Conservation (phyloP, 2,329 filamentous ascomycete species). For the Beauveria varroae region DNA sequence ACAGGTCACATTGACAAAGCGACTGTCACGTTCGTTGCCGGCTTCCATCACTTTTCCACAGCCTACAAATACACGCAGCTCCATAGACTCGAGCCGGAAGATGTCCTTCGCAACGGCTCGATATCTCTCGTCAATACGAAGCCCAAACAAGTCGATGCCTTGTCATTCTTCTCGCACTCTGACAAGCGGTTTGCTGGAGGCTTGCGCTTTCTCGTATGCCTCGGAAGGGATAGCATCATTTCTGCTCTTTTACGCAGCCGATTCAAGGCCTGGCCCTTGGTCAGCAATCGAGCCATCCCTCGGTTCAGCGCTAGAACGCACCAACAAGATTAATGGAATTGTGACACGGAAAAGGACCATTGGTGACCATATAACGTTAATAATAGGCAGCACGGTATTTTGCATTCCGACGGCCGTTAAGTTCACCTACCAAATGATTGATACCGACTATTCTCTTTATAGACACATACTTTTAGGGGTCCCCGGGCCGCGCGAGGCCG, state of each 20-base stretch:
- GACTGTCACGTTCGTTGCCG: constrained; percentile 40
- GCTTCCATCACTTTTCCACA: constrained; percentile 50
- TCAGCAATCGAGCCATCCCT: constrained; percentile 56
- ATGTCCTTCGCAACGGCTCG: constrained; percentile 43
- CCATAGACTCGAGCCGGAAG: constrained; percentile 39
- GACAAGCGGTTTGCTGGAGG: constrained; percentile 56
- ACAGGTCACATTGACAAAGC: constrained; percentile 32
- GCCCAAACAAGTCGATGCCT: constrained; percentile 39
- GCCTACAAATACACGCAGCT: constrained; percentile 57
- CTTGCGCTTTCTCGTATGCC: constrained; percentile 61
- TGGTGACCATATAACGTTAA: constrained; percentile 17
- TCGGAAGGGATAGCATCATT: constrained; percentile 59
- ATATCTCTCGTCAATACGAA: constrained; percentile 36
- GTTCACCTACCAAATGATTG: constrained; percentile 56
- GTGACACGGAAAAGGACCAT: constrained; percentile 60
- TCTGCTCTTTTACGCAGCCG: constrained; percentile 48
- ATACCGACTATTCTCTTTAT: constrained; percentile 58
- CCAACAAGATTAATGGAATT: constrained; percentile 51
- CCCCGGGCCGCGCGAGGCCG: constrained; percentile 26
- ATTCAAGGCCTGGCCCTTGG: constrained; percentile 45
- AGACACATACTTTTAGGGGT: constrained; percentile 46
- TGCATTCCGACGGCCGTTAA: constrained; percentile 39
- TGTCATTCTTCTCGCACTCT: constrained; percentile 57
- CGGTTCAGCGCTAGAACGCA: constrained; percentile 50
- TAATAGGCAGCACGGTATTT: constrained; percentile 37